Conservation (phyloP, 345 rosid species). For the Clarkia xantiana region DNA sequence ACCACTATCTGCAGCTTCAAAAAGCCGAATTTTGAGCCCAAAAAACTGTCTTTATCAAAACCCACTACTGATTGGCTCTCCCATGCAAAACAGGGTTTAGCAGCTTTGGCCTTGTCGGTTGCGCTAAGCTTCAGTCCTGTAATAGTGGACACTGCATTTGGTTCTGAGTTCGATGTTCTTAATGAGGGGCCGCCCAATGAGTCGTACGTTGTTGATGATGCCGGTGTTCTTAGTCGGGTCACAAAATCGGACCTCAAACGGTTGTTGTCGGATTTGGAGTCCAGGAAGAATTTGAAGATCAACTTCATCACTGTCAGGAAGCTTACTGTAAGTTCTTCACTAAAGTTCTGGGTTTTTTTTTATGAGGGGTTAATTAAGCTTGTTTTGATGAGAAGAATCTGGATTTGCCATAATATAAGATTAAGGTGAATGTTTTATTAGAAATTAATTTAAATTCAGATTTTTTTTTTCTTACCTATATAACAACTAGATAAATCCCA, state of each 20-base stretch:
- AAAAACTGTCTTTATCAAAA: conserved; percentile 16
- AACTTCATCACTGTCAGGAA: conserved; percentile 83
- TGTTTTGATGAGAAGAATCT: no score
- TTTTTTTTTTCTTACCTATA: no score
- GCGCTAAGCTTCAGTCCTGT: conserved; percentile 72
- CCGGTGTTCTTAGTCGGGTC: conserved; percentile 81
- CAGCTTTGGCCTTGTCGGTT: conserved; percentile 64
- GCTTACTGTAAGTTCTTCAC: conserved; percentile 52
- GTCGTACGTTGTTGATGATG: conserved; percentile 71
- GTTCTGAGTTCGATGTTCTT: conserved; percentile 81
- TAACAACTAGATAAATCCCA: no score
- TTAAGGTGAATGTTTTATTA: no score
- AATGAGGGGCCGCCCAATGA: conserved; percentile 88
- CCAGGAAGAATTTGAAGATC: conserved; percentile 59
- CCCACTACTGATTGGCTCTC: conserved; percentile 34
- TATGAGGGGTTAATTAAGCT: no score
- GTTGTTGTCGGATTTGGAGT: conserved; percentile 82
- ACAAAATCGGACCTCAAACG: conserved; percentile 71
- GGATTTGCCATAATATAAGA: no score
- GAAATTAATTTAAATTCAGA: no score
- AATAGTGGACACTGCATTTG: conserved; percentile 34
- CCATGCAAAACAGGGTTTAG: conserved; percentile 64
- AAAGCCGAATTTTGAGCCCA: conserved; percentile 17
- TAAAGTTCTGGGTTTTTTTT: neutral
- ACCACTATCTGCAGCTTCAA: conserved; percentile 25